Evolutionary conservation across 2,329 filamentous ascomycete genomes (phyloP).

Genomic region (Pyrenochaeta sp.): DNA sequence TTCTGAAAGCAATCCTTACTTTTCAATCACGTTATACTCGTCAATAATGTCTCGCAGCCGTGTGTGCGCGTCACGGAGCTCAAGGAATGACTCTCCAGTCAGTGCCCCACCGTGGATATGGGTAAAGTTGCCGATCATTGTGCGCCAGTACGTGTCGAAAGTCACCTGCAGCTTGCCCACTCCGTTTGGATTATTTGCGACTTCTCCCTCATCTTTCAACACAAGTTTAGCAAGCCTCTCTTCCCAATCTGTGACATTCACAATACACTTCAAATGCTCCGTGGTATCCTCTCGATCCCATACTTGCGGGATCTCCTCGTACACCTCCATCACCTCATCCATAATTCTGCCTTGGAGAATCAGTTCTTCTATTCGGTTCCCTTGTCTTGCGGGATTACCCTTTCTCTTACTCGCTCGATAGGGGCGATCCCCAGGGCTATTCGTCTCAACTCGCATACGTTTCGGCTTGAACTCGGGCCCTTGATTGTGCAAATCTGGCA

Average conservation of each 20-base stretch:
- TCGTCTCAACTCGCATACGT: neutral
- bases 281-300: no score
- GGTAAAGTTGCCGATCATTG: neutral
- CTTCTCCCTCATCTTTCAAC: neutral
- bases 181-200: no score
- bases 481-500: conserved; percentile 5
- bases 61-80: no score
- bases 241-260: neutral
- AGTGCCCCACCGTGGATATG: neutral
- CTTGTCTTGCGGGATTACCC: neutral
- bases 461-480: neutral
- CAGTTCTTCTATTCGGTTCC: neutral
- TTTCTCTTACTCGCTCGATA: no score
- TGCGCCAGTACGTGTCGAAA: conserved; percentile 2
- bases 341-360: conserved; percentile 1
- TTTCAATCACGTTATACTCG: neutral
- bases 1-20: no score
- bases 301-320: neutral
- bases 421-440: no score
- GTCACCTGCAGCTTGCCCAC: neutral
- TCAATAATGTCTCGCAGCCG: neutral
- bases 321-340: neutral
- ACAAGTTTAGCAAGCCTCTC: neutral
- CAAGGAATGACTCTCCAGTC: no score
- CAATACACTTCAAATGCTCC: neutral